These are phyloP conservation scores for Ogataea chonburiensis DNA, from an alignment of 805 yeast species.

Conservation along the genomic window DNA sequence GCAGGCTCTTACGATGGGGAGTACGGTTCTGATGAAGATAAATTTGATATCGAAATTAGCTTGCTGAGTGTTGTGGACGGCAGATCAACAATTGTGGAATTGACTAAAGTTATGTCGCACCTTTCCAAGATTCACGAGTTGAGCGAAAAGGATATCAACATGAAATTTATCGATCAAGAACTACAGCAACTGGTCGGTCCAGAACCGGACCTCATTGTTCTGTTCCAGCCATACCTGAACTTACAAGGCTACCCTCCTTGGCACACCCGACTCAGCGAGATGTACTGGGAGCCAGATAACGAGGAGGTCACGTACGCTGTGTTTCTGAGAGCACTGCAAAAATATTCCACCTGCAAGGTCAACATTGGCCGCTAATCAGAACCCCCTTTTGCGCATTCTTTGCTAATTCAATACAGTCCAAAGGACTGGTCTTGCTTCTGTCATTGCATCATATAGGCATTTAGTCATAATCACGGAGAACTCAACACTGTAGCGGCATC, in stretches of 20 bases:
- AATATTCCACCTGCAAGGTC: constrained; percentile 75
- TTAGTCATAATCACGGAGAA: neutral
- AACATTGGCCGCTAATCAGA: constrained; percentile 73
- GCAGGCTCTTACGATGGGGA: constrained; percentile 40
- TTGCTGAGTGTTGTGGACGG: constrained; percentile 80
- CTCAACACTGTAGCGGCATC: neutral
- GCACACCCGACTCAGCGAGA: constrained; percentile 89
- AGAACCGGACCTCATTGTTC: constrained; percentile 88
- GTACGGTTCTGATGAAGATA: constrained; percentile 24
- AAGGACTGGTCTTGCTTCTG: constrained; percentile 4
- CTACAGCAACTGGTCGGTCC: constrained; percentile 71
- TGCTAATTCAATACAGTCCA: constrained; percentile 2
- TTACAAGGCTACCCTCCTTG: constrained; percentile 97
- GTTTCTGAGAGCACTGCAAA: constrained; percentile 72
- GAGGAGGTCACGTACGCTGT: constrained; percentile 78
- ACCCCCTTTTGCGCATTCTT: constrained; percentile 4
- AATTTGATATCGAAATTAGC: constrained; percentile 55
- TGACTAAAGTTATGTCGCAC: constrained; percentile 83
- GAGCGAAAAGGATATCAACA: constrained; percentile 62
- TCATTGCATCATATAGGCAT: constrained; percentile 12
- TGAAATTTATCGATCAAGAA: constrained; percentile 73
- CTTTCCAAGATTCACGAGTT: constrained; percentile 62
- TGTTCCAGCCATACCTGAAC: constrained; percentile 85
- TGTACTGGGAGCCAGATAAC: constrained; percentile 89
- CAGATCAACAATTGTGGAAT: constrained; percentile 81